A percentile compares a stretch with the other conserved stretches of the same genome.
phyloP scores from a whole-genome alignment of 2,329 filamentous ascomycete genomes.

The Verticillium nubilum region DNA sequence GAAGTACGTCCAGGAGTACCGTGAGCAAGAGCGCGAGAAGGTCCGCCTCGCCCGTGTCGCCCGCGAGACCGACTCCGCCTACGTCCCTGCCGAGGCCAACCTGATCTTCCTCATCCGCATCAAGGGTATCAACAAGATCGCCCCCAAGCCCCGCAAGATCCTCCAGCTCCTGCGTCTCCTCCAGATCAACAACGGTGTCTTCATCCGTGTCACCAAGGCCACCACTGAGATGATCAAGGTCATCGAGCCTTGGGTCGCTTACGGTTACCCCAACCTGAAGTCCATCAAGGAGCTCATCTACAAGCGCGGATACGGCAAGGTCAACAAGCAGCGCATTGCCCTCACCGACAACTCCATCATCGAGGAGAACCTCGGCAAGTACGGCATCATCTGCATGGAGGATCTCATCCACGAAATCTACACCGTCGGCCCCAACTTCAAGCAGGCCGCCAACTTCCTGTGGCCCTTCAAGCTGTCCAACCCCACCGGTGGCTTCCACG shows the following conservation, averaged over 20 bases:
- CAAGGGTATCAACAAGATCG: conserved; percentile 99
- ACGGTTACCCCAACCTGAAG: conserved; percentile 99
- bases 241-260: conserved; percentile 98
- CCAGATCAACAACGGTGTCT: conserved; percentile 99
- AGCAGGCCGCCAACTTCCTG: conserved; percentile 98
- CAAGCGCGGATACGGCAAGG: conserved; percentile 99
- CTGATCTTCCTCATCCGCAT: conserved; percentile 98
- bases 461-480: conserved; percentile 99
- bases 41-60: conserved; percentile 84
- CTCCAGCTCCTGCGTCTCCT: conserved; percentile 98
- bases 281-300: conserved; percentile 98
- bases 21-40: conserved; percentile 97
- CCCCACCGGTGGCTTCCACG: conserved; percentile 92
- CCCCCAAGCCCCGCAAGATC: conserved; percentile 99
- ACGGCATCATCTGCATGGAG: conserved; percentile 98
- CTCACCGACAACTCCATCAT: conserved; percentile 98
- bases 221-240: conserved; percentile 96
- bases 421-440: conserved; percentile 99
- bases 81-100: conserved; percentile 91
- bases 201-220: conserved; percentile 96
- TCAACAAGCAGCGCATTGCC: conserved; percentile 95
- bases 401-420: conserved; percentile 99
- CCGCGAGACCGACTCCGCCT: conserved; percentile 90
- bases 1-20: conserved; percentile 99
- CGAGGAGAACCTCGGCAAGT: conserved; percentile 94